Conservation (phyloP, 345 rosid genomes). For the Rhodamnia rubescens region DNA sequence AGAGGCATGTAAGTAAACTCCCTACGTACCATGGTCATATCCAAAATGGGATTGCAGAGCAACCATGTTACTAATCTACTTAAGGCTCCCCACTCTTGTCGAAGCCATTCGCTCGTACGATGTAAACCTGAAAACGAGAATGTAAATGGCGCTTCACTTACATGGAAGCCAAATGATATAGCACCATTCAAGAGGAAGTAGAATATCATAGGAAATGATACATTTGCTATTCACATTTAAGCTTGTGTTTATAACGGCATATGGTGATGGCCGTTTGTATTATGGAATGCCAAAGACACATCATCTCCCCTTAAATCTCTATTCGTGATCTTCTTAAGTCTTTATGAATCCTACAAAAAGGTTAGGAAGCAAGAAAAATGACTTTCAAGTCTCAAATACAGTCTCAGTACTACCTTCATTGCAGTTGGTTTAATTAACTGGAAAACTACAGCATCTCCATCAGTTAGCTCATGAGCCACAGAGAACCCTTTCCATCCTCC, state of each 20-base stretch:
- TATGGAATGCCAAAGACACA: background rate
- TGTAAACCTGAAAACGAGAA: conserved; percentile 22
- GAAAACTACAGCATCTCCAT: conserved; percentile 59
- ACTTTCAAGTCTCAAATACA: background rate
- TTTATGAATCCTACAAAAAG: background rate
- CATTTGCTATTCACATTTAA: background rate
- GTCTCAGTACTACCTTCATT: conserved; percentile 30
- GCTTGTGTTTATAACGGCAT: background rate
- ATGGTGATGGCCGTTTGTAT: background rate
- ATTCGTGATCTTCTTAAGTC: background rate
- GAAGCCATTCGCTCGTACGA: conserved; percentile 22
- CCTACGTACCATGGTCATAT: background rate
- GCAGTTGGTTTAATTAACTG: conserved; percentile 31
- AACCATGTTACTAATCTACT: background rate
- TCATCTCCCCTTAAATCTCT: background rate
- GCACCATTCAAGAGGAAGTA: background rate
- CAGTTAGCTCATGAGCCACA: conserved; percentile 46
- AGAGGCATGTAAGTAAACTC: background rate
- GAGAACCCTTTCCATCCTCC: conserved; percentile 82
- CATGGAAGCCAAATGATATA: background rate
- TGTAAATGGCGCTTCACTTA: background rate
- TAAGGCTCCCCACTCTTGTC: conserved; percentile 1
- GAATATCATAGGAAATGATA: background rate
- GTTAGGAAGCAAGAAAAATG: background rate
- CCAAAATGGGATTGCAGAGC: background rate